phyloP scores from a whole-genome alignment of 306 rosid genomes.

The Inga leiocalycina region DNA sequence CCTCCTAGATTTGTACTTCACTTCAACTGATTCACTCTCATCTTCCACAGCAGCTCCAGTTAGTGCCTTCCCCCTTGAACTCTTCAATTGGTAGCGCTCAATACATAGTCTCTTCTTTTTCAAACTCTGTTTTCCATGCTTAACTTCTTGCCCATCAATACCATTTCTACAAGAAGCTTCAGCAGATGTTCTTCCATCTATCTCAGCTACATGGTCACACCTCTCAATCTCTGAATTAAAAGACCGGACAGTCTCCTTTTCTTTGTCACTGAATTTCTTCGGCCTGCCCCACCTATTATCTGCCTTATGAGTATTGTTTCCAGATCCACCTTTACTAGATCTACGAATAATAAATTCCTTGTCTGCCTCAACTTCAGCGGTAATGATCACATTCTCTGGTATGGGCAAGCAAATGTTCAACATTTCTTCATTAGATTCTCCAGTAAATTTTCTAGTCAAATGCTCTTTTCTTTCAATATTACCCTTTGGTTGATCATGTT shows the following conservation, averaged over 20 bases:
- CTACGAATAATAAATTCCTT: slow-evolving; percentile 17
- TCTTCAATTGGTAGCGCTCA: neutral
- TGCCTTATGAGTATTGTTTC: slow-evolving; percentile 15
- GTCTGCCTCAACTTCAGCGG: slow-evolving; percentile 24
- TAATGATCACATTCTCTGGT: neutral
- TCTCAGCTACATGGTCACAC: neutral
- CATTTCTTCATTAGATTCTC: slow-evolving; percentile 10
- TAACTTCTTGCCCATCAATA: neutral
- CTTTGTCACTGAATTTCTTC: slow-evolving; percentile 29
- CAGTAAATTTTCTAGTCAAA: neutral
- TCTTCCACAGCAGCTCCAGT: neutral
- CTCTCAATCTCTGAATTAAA: slow-evolving; percentile 7
- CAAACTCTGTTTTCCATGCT: neutral
- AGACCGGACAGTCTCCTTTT: slow-evolving; percentile 13
- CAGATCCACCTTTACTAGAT: slow-evolving; percentile 12
- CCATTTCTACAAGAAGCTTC: neutral
- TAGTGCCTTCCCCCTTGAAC: neutral
- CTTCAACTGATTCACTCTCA: neutral
- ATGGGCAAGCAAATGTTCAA: slow-evolving; percentile 5
- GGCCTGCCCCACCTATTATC: slow-evolving; percentile 24
- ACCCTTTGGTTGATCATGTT: slow-evolving; percentile 48
- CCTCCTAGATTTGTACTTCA: neutral
- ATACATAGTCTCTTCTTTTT: neutral
- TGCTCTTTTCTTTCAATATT: slow-evolving; percentile 16
- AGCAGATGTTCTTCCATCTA: neutral